Evolutionary conservation across 768 basidiomycete genomes (phyloP), one percentile per base, ranked within the genome.

Genomic region (Lactarius sp.): DNA sequence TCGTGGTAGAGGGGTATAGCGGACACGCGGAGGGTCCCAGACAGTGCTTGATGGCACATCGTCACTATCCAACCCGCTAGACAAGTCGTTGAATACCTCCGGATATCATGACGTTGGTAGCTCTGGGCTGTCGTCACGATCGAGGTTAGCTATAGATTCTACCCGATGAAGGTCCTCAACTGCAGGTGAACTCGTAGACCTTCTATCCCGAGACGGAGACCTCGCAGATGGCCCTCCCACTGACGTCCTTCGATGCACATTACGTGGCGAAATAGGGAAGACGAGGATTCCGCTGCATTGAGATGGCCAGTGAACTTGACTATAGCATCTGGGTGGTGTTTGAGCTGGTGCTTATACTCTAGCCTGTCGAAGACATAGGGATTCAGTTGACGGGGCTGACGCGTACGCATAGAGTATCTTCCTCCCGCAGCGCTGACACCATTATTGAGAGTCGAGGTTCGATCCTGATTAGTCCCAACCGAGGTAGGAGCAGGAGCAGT

Each of bases 251-350:
- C n/a, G 37, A 56, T 51, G 59, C 18, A 22, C 22, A 18, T 33
- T 10, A 49, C 14, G 46, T 13, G 27, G 8, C 22, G 57, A 47
- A 10, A 50, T 34, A 55, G 64, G 12, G 67, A 16, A 20, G 58
- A n/a, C 51, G 56, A 42, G 20, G 69, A 46, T n/a, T n/a, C n/a
- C n/a, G n/a, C n/a, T n/a, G n/a, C n/a, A n/a, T 44, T 64, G 8
- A n/a, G 62, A 41, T 77, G 76, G 69, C 77, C 78, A 52, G 70
- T 73, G 31, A 78, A 60, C 60, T 81, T 84, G 51, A 91, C 78
- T 49, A 90, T 83, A 1, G 89, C 89, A 22, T 90, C 90, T 3
- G 87, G 88, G 64, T 79, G 81, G 0, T 70, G 67, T 36, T 76
- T 77, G 66, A 90, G 72, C 56, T 79, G 77, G 14, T 73, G n/a